These are phyloP conservation scores for Hemileia vastatrix DNA, from an alignment of 1,284 basidiomycete species.

Conservation along the genomic window DNA sequence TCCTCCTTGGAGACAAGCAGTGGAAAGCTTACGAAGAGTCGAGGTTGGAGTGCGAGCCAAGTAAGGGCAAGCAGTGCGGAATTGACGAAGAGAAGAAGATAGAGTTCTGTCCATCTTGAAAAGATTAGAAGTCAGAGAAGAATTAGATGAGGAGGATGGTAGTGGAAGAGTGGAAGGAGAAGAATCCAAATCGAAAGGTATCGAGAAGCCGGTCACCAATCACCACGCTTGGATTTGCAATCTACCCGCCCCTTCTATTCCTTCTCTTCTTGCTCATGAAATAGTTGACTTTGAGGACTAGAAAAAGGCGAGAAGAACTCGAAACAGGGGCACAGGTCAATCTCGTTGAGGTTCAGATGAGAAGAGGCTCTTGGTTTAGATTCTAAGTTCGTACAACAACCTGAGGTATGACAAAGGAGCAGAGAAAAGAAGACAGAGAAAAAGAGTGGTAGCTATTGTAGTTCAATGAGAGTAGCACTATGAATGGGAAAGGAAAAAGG, in stretches of 20 bases:
- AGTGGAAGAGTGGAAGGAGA: not conserved
- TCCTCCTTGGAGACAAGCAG: conserved; percentile 25
- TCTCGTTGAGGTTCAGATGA: no score
- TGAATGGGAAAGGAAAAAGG: no score
- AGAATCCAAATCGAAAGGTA: not conserved
- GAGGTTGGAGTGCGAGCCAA: conserved; percentile 34
- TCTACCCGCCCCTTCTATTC: not conserved
- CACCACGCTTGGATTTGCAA: not conserved
- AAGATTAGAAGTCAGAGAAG: not conserved
- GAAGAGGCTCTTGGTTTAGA: no score
- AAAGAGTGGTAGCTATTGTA: no score
- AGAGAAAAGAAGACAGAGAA: no score
- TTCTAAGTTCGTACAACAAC: no score
- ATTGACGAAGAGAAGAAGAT: conserved; percentile 28
- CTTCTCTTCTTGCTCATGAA: no score
- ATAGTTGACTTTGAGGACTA: no score
- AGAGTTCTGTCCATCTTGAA: conserved; percentile 34
- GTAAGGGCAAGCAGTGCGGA: conserved; percentile 40
- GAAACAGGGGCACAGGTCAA: no score
- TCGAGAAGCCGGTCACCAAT: not conserved
- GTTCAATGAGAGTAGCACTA: no score
- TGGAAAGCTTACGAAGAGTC: conserved; percentile 36
- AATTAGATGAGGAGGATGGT: not conserved
- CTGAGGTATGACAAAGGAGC: no score
- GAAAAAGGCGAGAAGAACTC: no score